Conservation (phyloP, 2,329 filamentous ascomycete species). For the Orbilia javanica region DNA sequence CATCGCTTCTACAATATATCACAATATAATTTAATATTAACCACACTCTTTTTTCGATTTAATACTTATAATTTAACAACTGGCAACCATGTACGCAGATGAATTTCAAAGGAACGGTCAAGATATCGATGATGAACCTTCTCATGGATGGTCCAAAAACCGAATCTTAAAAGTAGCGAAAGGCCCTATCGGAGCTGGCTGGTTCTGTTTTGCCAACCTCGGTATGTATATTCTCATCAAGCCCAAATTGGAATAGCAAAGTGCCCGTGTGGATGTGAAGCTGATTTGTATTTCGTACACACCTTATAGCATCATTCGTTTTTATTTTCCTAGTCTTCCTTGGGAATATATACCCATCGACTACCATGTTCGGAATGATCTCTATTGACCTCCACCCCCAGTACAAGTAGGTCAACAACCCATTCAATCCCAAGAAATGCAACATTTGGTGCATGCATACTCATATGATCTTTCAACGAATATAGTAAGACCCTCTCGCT, state of each 20-base stretch:
- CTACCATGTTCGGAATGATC: slow-evolving; percentile 17
- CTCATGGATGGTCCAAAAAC: background rate
- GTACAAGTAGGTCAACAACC: slow-evolving; percentile 18
- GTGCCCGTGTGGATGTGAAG: slow-evolving; percentile 2
- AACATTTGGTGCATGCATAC: background rate
- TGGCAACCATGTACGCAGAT: background rate
- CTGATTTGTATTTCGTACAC: background rate
- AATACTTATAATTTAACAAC: background rate
- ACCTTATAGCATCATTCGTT: slow-evolving; percentile 33
- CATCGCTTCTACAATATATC: background rate
- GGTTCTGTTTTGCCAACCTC: slow-evolving; percentile 13
- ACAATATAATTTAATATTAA: background rate
- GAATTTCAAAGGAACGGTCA: background rate
- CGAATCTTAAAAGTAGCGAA: background rate
- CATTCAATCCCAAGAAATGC: background rate
- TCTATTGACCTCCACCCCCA: slow-evolving; percentile 31
- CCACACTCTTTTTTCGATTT: background rate
- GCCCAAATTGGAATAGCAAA: background rate
- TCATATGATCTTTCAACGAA: slow-evolving; percentile 1
- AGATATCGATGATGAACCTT: background rate
- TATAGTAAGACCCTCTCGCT: background rate
- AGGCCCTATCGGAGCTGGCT: slow-evolving; percentile 5
- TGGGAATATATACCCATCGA: slow-evolving; percentile 16
- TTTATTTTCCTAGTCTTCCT: slow-evolving; percentile 25
- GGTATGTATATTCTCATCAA: background rate